phyloP scores from a whole-genome alignment of 192 early-diverging fungal genomes.

The Fimicolochytrium jonesii region DNA sequence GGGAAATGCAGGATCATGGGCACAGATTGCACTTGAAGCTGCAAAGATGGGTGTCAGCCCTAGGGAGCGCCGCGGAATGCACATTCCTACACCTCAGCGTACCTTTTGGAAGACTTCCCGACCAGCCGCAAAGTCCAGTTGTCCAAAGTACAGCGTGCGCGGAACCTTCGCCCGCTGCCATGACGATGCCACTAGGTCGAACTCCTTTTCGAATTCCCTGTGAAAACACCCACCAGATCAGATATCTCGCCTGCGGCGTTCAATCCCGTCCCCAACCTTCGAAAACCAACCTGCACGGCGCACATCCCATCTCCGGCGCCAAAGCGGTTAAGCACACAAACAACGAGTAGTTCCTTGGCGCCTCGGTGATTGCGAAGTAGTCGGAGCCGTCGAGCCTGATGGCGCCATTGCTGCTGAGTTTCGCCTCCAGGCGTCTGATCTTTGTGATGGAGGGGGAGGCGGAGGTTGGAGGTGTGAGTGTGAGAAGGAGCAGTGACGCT shows the following conservation, averaged over 20 bases:
- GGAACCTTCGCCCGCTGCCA: slow-evolving; percentile 37
- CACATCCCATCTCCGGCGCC: slow-evolving; percentile 56
- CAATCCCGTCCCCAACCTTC: background rate
- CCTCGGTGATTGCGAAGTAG: slow-evolving; percentile 54
- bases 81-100: slow-evolving; percentile 5
- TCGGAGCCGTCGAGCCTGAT: slow-evolving; percentile 52
- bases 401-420: slow-evolving; percentile 22
- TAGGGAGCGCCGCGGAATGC: background rate
- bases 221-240: background rate
- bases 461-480: no score
- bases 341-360: slow-evolving; percentile 66
- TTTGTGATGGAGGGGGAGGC: no score
- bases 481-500: no score
- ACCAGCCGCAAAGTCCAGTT: slow-evolving; percentile 63
- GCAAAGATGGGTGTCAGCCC: background rate
- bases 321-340: slow-evolving; percentile 66
- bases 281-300: slow-evolving; percentile 64
- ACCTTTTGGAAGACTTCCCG: slow-evolving; percentile 63
- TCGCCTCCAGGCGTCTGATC: slow-evolving; percentile 9
- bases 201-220: slow-evolving; percentile 70
- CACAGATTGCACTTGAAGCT: slow-evolving; percentile 54
- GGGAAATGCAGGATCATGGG: slow-evolving; percentile 66
- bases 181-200: slow-evolving; percentile 48
- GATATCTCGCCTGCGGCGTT: background rate
- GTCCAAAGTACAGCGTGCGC: slow-evolving; percentile 56